These are phyloP conservation scores for Coniella lustricola DNA, from an alignment of 2,329 filamentous ascomycete species.

Conservation along the genomic window DNA sequence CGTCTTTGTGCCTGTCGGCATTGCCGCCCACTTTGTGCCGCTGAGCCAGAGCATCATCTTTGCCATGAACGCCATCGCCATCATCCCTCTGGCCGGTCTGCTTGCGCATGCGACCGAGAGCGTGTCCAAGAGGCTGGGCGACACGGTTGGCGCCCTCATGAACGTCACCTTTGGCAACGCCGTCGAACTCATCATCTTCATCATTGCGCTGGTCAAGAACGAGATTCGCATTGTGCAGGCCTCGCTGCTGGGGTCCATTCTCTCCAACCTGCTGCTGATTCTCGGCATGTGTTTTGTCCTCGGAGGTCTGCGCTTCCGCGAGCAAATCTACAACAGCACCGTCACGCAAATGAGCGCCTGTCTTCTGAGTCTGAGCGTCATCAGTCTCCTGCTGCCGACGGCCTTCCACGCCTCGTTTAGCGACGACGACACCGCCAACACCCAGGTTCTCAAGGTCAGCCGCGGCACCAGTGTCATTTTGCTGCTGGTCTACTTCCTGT, in stretches of 20 bases:
- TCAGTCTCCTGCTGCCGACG: constrained; percentile 66
- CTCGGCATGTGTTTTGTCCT: constrained; percentile 87
- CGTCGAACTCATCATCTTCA: constrained; percentile 72
- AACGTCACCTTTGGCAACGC: constrained; percentile 76
- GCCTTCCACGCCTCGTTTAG: constrained; percentile 61
- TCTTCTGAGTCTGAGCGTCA: constrained; percentile 81
- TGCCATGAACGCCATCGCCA: constrained; percentile 67
- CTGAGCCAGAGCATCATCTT: constrained; percentile 58
- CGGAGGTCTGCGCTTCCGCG: constrained; percentile 77
- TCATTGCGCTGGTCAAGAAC: constrained; percentile 36
- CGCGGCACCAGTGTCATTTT: constrained; percentile 71
- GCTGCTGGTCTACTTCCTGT: constrained; percentile 63
- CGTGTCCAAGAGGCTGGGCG: constrained; percentile 64
- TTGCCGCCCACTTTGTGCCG: constrained; percentile 50
- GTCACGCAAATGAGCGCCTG: constrained; percentile 96
- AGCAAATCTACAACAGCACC: constrained; percentile 92
- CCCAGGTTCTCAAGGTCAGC: constrained; percentile 63
- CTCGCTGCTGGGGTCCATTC: constrained; percentile 79
- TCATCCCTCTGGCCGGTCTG: constrained; percentile 66
- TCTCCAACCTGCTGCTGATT: constrained; percentile 82
- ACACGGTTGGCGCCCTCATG: constrained; percentile 64
- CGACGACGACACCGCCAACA: constrained; percentile 47
- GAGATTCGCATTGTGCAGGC: constrained; percentile 90
- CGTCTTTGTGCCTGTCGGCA: constrained; percentile 72
- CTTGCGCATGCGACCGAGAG: constrained; percentile 69